A percentile compares a stretch with the other conserved stretches of the same genome.
Conservation (phyloP, 2,329 filamentous ascomycete genomes). For the Microdochium bolleyi region DNA sequence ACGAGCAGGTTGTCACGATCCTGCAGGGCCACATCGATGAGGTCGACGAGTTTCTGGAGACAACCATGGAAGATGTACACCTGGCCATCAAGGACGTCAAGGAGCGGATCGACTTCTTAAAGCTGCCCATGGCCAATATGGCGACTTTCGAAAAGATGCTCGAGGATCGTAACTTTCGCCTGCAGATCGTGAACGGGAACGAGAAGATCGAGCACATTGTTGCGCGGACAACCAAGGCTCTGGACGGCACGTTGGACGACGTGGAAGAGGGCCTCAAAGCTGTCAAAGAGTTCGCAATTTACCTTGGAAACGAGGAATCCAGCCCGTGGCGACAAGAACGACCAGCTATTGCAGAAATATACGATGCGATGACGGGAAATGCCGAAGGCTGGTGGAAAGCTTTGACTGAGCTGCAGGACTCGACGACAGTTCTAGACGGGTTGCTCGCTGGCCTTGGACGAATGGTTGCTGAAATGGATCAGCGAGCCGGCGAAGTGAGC, state of each 20-base stretch:
- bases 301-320: slow-evolving; percentile 60
- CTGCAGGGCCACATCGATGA: slow-evolving; percentile 90
- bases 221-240: slow-evolving; percentile 64
- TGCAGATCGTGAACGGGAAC: slow-evolving; percentile 78
- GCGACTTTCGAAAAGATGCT: slow-evolving; percentile 81
- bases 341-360: slow-evolving; percentile 61
- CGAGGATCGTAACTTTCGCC: slow-evolving; percentile 73
- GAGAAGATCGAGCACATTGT: slow-evolving; percentile 87
- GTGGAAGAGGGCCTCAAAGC: slow-evolving; percentile 70
- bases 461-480: slow-evolving; percentile 80
- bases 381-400: slow-evolving; percentile 84
- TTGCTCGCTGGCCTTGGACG: slow-evolving; percentile 64
- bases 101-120: slow-evolving; percentile 71
- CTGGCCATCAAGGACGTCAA: slow-evolving; percentile 71
- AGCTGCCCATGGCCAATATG: slow-evolving; percentile 75
- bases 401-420: slow-evolving; percentile 67
- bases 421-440: slow-evolving; percentile 61
- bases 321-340: slow-evolving; percentile 55
- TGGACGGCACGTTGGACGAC: slow-evolving; percentile 73
- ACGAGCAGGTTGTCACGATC: slow-evolving; percentile 80
- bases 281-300: slow-evolving; percentile 68
- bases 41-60: slow-evolving; percentile 83
- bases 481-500: slow-evolving; percentile 75
- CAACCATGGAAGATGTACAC: slow-evolving; percentile 76
- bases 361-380: slow-evolving; percentile 86